Evolutionary conservation across 2,329 filamentous ascomycete genomes (phyloP), one percentile per base, ranked within the genome.

Genomic region (Calonectria honghensis): DNA sequence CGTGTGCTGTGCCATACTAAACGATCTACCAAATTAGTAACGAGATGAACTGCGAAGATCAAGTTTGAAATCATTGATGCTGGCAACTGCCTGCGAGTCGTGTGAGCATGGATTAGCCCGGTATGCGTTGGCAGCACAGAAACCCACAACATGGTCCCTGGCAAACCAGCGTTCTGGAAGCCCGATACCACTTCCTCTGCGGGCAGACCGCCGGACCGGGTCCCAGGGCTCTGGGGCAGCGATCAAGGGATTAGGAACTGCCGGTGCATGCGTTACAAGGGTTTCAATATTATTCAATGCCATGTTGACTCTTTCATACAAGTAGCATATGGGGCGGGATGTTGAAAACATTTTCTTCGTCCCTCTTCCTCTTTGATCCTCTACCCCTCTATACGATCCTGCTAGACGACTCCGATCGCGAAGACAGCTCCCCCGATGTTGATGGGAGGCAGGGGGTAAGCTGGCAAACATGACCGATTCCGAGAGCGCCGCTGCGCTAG

Each of bases 401-500:
- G 14, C 35, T 29, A 24, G 35, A 39, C 35, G 37, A 61, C 6
- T 35, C 9, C 2, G 18, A 27, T 27, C 35, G 16, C 35, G 35
- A 39, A 37, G 3, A 1, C 35, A 18, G n/a, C 35, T 61, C 41
- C 35, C 20, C 9, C 35, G 39, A 35, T 11, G 57, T 39, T 39
- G 57, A 37, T n/a, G 31, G 57, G 35, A 61, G 24, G 57, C 57
- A 41, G 32, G 35, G 24, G 57, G 35, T 9, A 61, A 41, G 18
- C 20, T 24, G 5, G 24, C 32, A 9, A 41, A n/a, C n/a, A 61
- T 61, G 57, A 29, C 57, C n/a, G 32, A 20, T 35, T 32, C 52
- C 18, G 27, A 57, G 16, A n/a, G 32, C 32, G 6, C 35, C 6
- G 35, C n/a, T 9, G 37, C 57, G n/a, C n/a, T 61, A 5, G 32